Evolutionary conservation across 163 green algal genomes (phyloP), one percentile per base, ranked within the genome.

Genomic region (Botryococcus braunii): DNA sequence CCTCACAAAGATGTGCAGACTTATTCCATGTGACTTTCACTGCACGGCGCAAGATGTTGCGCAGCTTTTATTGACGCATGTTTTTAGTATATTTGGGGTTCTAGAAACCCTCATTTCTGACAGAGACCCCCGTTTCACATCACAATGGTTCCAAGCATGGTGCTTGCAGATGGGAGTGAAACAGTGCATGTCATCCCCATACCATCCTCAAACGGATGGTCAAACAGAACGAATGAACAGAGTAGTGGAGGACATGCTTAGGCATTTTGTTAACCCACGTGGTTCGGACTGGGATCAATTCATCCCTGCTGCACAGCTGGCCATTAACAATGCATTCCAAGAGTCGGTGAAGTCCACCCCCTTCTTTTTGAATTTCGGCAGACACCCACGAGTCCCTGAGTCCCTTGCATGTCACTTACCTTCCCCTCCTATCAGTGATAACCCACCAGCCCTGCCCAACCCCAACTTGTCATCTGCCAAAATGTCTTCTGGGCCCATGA

Each of bases 191-290:
- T 82, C 68, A 21, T 79, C 73, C 31, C 71, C 77, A 0, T 85
- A 81, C 71, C 80, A 86, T 47, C 73, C 84, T n/a, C 70, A 86
- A 29, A 82, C 72, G 5, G 77, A 91, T 72, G 82, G 82, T 0
- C 81, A 88, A 27, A 86, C 82, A 32, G 84, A 91, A 49, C 68
- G 82, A 17, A 50, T 68, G 3, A 87, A 86, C 56, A 61, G 80
- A 2, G 57, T 73, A 3, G 21, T 88, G 0, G 76, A 84, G 35
- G 77, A 87, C 7, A 82, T 78, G n/a, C 35, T 85, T 6, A 41
- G 82, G 23, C 57, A 74, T 41, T 84, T 65, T 68, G 69, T 80
- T 2, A 52, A 35, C 47, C 38, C 66, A 17, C 36, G 13, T 49
- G 62, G 72, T 32, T 34, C 62, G 52, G 61, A 81, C 48, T 81